phyloP scores from a whole-genome alignment of 2,329 filamentous ascomycete genomes.

The Xylaria sp. region DNA sequence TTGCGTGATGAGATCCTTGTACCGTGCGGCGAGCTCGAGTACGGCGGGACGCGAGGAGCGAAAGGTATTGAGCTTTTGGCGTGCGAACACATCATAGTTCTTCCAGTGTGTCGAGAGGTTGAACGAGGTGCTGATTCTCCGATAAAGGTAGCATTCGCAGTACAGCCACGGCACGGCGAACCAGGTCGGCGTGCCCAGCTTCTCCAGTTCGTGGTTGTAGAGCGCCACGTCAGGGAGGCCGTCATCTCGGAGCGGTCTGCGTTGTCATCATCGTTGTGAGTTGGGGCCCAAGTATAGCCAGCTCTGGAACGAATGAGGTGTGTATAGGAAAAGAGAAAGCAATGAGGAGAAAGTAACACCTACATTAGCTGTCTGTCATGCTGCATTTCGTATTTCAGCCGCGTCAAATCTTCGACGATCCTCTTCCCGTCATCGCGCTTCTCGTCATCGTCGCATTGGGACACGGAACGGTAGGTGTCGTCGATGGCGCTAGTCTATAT shows the following conservation, averaged over 20 bases:
- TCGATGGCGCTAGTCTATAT: conserved; percentile 88
- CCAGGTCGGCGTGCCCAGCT: conserved; percentile 80
- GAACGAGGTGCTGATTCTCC: conserved; percentile 86
- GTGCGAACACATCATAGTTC: conserved; percentile 86
- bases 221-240: conserved; percentile 77
- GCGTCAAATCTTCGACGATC: conserved; percentile 81
- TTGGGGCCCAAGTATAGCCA: not conserved
- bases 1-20: conserved; percentile 77
- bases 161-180: conserved; percentile 89
- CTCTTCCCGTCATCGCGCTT: conserved; percentile 83
- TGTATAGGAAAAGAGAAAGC: not conserved
- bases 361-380: conserved; percentile 85
- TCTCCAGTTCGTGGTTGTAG: conserved; percentile 87
- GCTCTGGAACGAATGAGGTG: not conserved
- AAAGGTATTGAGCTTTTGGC: conserved; percentile 92
- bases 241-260: conserved; percentile 79
- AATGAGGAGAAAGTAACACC: conserved; percentile 40
- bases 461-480: conserved; percentile 83
- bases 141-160: conserved; percentile 93
- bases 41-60: conserved; percentile 89
- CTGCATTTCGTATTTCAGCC: conserved; percentile 93
- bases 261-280: conserved; percentile 18
- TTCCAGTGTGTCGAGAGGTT: conserved; percentile 83
- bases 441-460: conserved; percentile 66
- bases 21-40: conserved; percentile 81